Evolutionary conservation across 331 rosid genomes (phyloP), one percentile per base, ranked within the genome.

Genomic region (Quercus phellos): DNA sequence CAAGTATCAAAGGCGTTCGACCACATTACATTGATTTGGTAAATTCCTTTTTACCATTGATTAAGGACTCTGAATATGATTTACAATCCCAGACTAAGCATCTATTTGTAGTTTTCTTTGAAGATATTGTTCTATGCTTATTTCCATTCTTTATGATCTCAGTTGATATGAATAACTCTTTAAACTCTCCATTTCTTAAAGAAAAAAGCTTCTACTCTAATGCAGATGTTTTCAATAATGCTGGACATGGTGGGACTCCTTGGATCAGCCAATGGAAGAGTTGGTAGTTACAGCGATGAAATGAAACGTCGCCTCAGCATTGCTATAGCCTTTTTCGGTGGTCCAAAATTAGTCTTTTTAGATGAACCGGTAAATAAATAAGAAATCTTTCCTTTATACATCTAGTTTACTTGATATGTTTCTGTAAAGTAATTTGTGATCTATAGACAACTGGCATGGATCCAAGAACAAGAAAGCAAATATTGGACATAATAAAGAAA

Each of bases 261-360:
- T 1, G 92, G 88, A 60, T 87, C 91, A 24, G 93, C 97, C 46
- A 90, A 82, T 76, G 81, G 80, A 61, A 89, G 96, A 84, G 89
- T 92, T 77, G 97, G 92, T 50, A 92, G 93, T 85, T 94, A 94
- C 80, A 92, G 98, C 68, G 97, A 93, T 80, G 98, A 95, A 81
- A 94, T 92, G 97, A 90, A 91, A 78, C 97, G 97, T n/a, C 97
- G 98, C 46, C 90, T 94, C 10, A 94, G 97, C 84, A 87, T 94
- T 79, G 97, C 98, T 16, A 87, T 90, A 84, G 90, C 97, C 55
- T 95, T 92, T 70, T 87, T 92, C 46, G 97, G 98, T n/a, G 90
- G 90, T 83, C 97, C 97, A 7, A 92, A 92, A 70, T 80, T 92
- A 51, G 87, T 94, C 70, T 83, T 92, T 84, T 75, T 94, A 82